Conservation (phyloP, 306 rosid species). For the cucumber (Cucumis sativus) region DNA sequence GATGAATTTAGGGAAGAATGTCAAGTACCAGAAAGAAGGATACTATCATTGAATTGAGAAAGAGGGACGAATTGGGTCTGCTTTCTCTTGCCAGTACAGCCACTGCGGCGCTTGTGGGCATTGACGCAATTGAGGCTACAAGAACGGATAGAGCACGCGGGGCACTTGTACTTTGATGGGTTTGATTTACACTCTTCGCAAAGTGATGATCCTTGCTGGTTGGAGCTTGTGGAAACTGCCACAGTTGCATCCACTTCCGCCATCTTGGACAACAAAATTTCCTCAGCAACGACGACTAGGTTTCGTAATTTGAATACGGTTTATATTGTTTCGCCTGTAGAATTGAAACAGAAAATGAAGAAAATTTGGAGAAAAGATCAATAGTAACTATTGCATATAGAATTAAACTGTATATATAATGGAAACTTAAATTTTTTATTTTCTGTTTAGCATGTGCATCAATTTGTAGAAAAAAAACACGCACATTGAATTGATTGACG, state of each 20-base stretch:
- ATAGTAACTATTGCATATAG: too few relatives aligned
- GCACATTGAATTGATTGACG: too few relatives aligned
- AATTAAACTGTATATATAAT: too few relatives aligned
- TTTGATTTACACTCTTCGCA: slow-evolving; percentile 71
- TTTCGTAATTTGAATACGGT: background rate
- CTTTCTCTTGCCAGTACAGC: slow-evolving; percentile 66
- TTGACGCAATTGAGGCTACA: slow-evolving; percentile 79
- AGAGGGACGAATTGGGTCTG: slow-evolving; percentile 57
- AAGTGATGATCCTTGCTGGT: background rate
- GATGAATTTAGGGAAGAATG: background rate
- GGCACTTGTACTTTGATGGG: slow-evolving; percentile 69
- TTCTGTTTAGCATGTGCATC: too few relatives aligned
- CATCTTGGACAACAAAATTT: background rate
- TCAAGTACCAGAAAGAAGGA: slow-evolving; percentile 61
- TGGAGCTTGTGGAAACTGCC: slow-evolving; percentile 9
- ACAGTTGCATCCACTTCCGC: slow-evolving; percentile 19
- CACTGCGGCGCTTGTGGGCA: slow-evolving; percentile 57
- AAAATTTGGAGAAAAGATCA: too few relatives aligned
- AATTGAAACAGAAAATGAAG: background rate
- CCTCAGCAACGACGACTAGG: slow-evolving; percentile 1
- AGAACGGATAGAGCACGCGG: slow-evolving; percentile 67
- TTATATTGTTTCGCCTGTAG: background rate
- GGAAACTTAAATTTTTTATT: too few relatives aligned
- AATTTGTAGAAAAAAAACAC: too few relatives aligned
- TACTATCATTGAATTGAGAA: slow-evolving; percentile 54